Base-by-base conservation (phyloP, 352 stramenopile species). In the Phytopythium kandeliae region DNA sequence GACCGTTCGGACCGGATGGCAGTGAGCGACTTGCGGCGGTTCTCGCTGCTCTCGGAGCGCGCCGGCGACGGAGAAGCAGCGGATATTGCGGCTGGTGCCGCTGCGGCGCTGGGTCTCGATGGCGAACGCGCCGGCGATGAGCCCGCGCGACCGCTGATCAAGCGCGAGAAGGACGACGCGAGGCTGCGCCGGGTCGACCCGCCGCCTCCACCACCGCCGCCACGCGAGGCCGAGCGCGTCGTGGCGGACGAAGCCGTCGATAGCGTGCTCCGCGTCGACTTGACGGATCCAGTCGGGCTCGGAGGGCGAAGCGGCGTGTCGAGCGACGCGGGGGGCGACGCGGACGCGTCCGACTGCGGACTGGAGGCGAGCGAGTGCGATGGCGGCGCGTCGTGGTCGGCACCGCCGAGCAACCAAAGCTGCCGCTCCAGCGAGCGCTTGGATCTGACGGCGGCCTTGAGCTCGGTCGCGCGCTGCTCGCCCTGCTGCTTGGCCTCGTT, bases 261-360 rank as follows among this genome's bases (percentile, higher is more conserved):
- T 2, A 64, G 61, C 19, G 58, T 67, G 34, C 69, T 85, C 13
- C 64, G 74, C 26, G 57, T 67, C 11, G 73, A 81, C 36, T 65
- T 69, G 9, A 58, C 64, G 17, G 77, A 88, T 21, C 62, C 54
- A 22, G 72, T 71, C 3, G 72, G 74, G 17, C 77, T 86, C n/a
- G 58, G 51, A 22, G 62, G 62, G 4, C 41, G 46, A 21, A 44
- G 21, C n/a, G 46, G 46, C 21, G 34, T 43, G 28, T 44, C 46
- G 16, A 12, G 33, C 13, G 46, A 52, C 22, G 15, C 35, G 11
- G 46, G 44, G 25, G 4, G 43, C 11, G 19, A 57, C 35, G 15
- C 11, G 22, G 58, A 28, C 41, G 13, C 15, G 11, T 31, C 22
- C 30, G 30, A 45, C 21, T 57, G 9, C 31, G 57, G 21, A 47